Evolutionary conservation across 768 basidiomycete species (phyloP), one percentile per base, ranked within the genome.

Genomic region (Tremella fuciformis): DNA sequence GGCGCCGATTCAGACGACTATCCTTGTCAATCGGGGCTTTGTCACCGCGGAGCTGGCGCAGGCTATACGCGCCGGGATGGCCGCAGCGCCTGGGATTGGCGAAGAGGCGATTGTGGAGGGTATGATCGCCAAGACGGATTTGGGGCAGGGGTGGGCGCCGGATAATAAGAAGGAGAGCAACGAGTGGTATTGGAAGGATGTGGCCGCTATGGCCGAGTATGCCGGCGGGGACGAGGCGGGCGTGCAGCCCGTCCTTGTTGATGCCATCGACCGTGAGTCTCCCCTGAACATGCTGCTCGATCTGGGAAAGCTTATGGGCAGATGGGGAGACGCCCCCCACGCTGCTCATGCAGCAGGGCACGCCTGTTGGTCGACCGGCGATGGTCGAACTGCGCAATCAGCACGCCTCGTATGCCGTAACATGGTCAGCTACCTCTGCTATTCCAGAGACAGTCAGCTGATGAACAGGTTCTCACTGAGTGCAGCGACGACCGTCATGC

Each of bases 21-120:
- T 99, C 34, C 81, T 98, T 19, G 88, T 99, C 51, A 89, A 98
- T 78, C 85, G 93, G 41, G 96, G 96, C 0, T 98, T 97, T 76
- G 83, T 99, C 22, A 74, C 82, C 41, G 81, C 60, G 18, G 67
- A 68, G 6, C 58, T 76, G 13, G 77, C 77, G 1, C 65, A 70
- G 1, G 71, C 72, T 8, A 69, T 78, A 44, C 58, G 72, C 18
- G 55, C 54, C 8, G 66, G 71, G 18, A 49, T 25, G 44, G 58
- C 64, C 52, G 39, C 54, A 24, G 57, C 60, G 7, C 70, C 69
- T 4, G 57, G 50, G 7, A 16, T 46, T 15, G 40, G 49, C 8
- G 77, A 53, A 64, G 84, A 85, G 69, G 85, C 91, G 1, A 83
- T 89, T 63, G 76, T 97, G 1, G 77, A 88, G 26, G 93, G 91